Conservation (phyloP, 2,329 filamentous ascomycete genomes). For the Xylaria sp. region DNA sequence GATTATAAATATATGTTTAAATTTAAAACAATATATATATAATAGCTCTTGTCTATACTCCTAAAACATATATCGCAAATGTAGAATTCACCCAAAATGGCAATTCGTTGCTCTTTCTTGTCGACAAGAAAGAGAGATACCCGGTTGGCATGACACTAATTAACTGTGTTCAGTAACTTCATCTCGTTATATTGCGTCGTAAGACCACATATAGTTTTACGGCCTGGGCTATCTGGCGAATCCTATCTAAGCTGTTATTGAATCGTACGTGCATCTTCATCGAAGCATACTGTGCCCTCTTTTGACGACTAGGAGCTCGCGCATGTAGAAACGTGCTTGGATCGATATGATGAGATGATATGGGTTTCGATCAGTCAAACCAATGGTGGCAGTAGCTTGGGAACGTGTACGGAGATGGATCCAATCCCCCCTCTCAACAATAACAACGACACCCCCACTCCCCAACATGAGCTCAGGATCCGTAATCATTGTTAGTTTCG, state of each 20-base stretch:
- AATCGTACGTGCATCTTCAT: neutral
- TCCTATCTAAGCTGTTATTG: neutral
- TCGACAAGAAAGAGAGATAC: conserved; percentile 15
- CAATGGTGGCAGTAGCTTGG: neutral
- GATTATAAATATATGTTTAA: no score
- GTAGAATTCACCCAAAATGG: no score
- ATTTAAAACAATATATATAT: no score
- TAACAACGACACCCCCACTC: neutral
- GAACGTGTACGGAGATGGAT: conserved; percentile 4
- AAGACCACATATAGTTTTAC: neutral
- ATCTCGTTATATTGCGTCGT: neutral
- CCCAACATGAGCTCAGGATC: neutral
- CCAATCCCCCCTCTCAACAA: neutral
- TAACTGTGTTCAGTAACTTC: neutral
- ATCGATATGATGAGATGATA: neutral
- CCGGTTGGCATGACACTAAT: neutral
- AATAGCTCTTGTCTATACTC: no score
- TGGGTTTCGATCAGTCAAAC: neutral
- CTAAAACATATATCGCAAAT: no score
- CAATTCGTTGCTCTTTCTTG: no score
- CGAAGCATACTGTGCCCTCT: neutral
- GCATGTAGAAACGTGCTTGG: neutral
- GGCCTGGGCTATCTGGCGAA: neutral
- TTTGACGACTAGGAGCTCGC: neutral
- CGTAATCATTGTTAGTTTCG: neutral